Evolutionary conservation across 495 filamentous ascomycete species (phyloP).

Genomic region (Penicillium chermesinum): DNA sequence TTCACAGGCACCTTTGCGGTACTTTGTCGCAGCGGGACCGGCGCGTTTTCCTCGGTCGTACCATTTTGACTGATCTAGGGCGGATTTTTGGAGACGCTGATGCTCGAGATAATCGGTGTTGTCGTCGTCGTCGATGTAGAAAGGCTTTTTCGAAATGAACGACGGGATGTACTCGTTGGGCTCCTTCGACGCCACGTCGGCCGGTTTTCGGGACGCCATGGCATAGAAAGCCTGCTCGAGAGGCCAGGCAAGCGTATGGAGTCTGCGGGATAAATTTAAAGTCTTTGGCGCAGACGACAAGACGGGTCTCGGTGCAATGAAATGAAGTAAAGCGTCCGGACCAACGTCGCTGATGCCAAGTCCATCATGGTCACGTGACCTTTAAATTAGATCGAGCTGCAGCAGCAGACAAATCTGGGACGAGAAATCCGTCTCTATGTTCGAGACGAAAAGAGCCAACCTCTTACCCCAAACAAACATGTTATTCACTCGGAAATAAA

Average conservation of each 20-base stretch:
- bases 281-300: background rate
- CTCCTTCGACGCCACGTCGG: conserved; percentile 57
- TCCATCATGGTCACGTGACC: background rate
- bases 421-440: too few species aligned
- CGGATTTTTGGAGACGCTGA: conserved; percentile 76
- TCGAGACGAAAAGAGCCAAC: too few species aligned
- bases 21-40: conserved; percentile 86
- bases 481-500: too few species aligned
- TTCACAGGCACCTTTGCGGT: conserved; percentile 94
- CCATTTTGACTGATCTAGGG: conserved; percentile 69
- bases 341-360: background rate
- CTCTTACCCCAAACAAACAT: too few species aligned
- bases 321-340: background rate
- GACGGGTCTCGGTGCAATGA: background rate
- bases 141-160: conserved; percentile 97
- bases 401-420: background rate
- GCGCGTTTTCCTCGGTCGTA: conserved; percentile 79
- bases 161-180: conserved; percentile 98
- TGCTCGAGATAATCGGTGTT: conserved; percentile 91
- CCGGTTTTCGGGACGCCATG: conserved; percentile 43
- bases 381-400: background rate
- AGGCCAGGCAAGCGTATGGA: conserved; percentile 11
- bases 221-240: background rate
- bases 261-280: background rate
- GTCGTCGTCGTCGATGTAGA: conserved; percentile 84